Evolutionary conservation across 768 basidiomycete genomes (phyloP), one percentile per base, ranked within the genome.

Genomic region (Cytidiella melzeri): DNA sequence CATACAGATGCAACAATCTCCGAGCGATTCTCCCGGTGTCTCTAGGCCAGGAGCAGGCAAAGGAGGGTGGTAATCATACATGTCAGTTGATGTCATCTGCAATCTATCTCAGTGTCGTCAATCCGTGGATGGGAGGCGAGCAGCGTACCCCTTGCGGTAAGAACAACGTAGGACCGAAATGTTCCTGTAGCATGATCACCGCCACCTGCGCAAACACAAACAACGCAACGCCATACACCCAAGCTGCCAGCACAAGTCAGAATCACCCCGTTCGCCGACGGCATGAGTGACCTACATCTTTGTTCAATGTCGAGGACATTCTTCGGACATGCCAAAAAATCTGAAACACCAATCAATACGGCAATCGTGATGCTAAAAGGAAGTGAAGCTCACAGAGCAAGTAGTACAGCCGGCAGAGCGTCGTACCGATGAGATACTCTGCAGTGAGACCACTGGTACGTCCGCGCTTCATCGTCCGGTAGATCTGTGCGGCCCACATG

Each of bases 1-100:
- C 90, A 95, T 93, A 59, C 92, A 95, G 45, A 96, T 94, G 5
- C 90, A 80, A 58, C 92, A 96, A 61, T 94, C 90, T 5, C 88
- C 91, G 13, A 91, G 68, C 2, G 84, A 77, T 55, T 84, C 80
- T 40, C 84, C 84, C 1, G 84, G 82, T 2, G 86, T 75, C 62
- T 92, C 90, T 0, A 84, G 63, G 59, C 92, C 87, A 1, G 83
- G 73, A 1, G 77, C 55, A 0, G 88, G 84, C 34, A 95, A 68
- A 2, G 75, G 71, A 5, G 91, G 92, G 63, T 94, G 92, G 59
- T 95, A 96, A 62, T 95, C 79, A 67, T 94, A 90, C 15, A 72
- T 66, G 57, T 84, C 79, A 5, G 73, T 66, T 18, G 72, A 70
- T 2, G 76, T 71, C 53, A 79, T 84, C 87, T 92, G 54, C 25